phyloP scores from a whole-genome alignment of 208 protist species.

The Endotrypanum monterogeii region DNA sequence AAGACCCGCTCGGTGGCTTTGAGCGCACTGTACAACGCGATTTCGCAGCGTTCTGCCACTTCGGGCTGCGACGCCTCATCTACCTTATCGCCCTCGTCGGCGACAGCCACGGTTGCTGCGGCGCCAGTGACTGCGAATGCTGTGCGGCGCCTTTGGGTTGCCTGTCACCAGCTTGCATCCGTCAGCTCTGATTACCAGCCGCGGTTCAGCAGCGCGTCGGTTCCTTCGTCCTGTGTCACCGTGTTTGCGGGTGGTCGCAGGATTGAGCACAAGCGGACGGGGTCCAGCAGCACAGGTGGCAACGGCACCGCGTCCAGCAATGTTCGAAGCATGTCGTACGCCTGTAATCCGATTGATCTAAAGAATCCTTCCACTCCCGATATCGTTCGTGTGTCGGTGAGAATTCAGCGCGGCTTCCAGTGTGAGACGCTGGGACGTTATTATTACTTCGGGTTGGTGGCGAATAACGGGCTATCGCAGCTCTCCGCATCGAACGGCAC shows the following conservation, averaged over 20 bases:
- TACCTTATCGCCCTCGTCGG: not conserved
- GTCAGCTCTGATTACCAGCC: slow-evolving; percentile 21
- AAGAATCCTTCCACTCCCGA: slow-evolving; percentile 58
- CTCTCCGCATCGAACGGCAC: slow-evolving; percentile 13
- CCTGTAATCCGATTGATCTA: slow-evolving; percentile 60
- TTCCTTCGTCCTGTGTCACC: slow-evolving; percentile 17
- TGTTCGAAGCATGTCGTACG: slow-evolving; percentile 40
- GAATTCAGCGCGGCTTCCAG: slow-evolving; percentile 57
- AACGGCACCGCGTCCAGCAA: slow-evolving; percentile 15
- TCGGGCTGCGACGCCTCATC: not conserved
- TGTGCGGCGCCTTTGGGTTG: slow-evolving; percentile 28
- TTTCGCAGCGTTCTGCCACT: slow-evolving; percentile 25
- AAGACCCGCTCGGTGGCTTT: slow-evolving; percentile 49
- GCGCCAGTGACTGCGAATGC: slow-evolving; percentile 12
- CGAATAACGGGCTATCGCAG: slow-evolving; percentile 21
- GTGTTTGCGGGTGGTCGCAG: slow-evolving; percentile 31
- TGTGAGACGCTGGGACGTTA: slow-evolving; percentile 75
- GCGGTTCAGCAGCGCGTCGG: slow-evolving; percentile 29
- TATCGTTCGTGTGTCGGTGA: slow-evolving; percentile 67
- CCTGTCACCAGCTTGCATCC: slow-evolving; percentile 24
- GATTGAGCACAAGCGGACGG: slow-evolving; percentile 23
- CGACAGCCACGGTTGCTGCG: slow-evolving; percentile 13
- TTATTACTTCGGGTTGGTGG: slow-evolving; percentile 77
- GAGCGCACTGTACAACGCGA: slow-evolving; percentile 46
- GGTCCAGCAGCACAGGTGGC: slow-evolving; percentile 1